Percentiles rank a stretch among this genome's conserved stretches.
Evolutionary conservation across 208 protist species (phyloP).

Genomic region (Herpetomonas samuelpessoai): DNA sequence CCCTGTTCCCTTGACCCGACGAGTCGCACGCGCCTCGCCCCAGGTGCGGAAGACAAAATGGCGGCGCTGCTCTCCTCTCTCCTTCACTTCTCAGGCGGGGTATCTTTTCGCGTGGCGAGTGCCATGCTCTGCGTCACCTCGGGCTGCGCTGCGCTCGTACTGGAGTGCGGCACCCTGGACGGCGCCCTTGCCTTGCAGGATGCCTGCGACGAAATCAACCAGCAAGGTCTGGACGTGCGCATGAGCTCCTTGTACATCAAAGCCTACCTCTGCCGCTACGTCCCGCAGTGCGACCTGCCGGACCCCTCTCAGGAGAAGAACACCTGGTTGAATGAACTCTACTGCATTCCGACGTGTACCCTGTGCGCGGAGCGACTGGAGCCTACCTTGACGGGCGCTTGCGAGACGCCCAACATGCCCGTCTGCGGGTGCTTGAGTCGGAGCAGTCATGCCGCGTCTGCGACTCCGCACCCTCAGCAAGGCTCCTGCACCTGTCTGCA

Average conservation of each 20-base stretch:
- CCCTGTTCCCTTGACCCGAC: conserved; percentile 22
- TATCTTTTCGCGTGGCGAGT: conserved; percentile 29
- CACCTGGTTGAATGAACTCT: conserved; percentile 37
- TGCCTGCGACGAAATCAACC: conserved; percentile 26
- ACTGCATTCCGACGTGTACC: conserved; percentile 75
- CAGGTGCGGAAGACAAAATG: conserved; percentile 34
- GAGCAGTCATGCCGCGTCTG: neutral
- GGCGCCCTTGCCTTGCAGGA: conserved; percentile 44
- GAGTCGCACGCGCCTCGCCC: conserved; percentile 8
- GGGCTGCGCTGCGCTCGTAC: conserved; percentile 36
- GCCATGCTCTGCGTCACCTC: conserved; percentile 55
- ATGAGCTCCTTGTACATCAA: conserved; percentile 40
- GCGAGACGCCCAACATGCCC: conserved; percentile 24
- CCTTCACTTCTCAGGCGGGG: conserved; percentile 5
- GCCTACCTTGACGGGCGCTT: conserved; percentile 48
- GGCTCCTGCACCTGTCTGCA: conserved; percentile 46
- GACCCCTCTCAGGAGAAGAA: neutral
- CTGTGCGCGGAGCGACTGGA: conserved; percentile 80
- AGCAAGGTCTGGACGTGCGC: conserved; percentile 26
- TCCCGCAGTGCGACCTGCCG: neutral
- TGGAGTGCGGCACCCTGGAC: conserved; percentile 44
- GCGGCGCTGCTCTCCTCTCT: conserved; percentile 26
- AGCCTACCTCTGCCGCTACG: conserved; percentile 22
- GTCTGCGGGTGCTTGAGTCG: conserved; percentile 32
- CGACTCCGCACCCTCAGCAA: conserved; percentile 12